Evolutionary conservation across 139 green algal genomes (phyloP).

Genomic region (Chlamydomonas asymmetrica): DNA sequence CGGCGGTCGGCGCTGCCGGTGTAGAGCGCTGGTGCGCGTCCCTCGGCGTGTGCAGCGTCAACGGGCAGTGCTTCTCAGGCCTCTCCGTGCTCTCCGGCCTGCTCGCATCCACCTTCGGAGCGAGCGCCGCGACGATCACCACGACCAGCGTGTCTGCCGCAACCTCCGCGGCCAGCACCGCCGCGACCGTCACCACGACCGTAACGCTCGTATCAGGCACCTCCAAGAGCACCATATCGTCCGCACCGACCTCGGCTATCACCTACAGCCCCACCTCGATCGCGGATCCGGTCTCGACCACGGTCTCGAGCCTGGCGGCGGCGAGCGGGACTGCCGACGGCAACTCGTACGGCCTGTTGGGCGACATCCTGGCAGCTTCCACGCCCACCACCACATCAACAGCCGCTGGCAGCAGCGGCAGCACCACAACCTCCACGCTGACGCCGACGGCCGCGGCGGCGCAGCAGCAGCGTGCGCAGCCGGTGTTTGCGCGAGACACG

Average conservation of each 20-base stretch:
- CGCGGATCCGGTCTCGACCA: background rate
- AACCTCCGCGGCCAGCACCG: background rate
- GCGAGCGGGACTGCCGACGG: background rate
- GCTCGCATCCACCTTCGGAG: background rate
- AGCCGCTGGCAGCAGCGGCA: too few species aligned
- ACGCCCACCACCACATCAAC: background rate
- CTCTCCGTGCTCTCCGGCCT: background rate
- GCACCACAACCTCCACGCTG: background rate
- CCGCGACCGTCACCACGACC: background rate
- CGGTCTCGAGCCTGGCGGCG: background rate
- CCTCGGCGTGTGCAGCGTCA: constrained; percentile 3
- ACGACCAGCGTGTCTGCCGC: background rate
- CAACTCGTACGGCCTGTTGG: constrained; percentile 16
- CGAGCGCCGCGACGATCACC: background rate
- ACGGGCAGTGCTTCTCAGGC: background rate
- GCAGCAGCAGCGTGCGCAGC: background rate
- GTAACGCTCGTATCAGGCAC: too few species aligned
- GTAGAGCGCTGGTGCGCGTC: constrained; percentile 21
- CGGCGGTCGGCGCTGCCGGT: background rate
- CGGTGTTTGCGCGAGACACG: constrained; percentile 13
- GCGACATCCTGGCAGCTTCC: background rate
- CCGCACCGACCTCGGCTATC: too few species aligned
- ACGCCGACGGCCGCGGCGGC: background rate
- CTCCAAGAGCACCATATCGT: too few species aligned
- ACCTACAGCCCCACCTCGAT: too few species aligned